Base-by-base conservation (phyloP, 768 basidiomycete species). In the Tylopilus sp. region DNA sequence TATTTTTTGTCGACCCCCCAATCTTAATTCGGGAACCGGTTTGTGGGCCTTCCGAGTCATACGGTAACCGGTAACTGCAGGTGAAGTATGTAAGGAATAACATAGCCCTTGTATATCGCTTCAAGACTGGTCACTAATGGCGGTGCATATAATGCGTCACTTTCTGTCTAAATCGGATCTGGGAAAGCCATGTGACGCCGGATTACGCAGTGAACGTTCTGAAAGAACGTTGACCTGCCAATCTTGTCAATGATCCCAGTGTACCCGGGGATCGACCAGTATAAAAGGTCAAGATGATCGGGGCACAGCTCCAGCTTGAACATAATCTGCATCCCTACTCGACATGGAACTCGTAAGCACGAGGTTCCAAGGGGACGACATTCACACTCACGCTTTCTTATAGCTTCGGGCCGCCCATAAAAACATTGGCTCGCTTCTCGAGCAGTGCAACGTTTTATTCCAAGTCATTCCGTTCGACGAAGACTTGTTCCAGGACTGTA, bases 401-500 rank as follows among this genome's bases (percentile, higher is more conserved):
- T 40, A 63, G 61, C 18, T 48, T 12, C 50, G 54, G 23, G 25
- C 42, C 33, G 28, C 52, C 12, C 61, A 52, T 10, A 22, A 33
- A 44, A 62, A 60, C 31, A 31, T 31, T n/a, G 50, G 31, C 21
- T 60, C 44, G 0, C 48, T 60, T 10, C 61, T 63, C 6, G 41
- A 52, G 18, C 53, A 57, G 23, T 63, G 57, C 23, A 47, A 53
- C 40, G 51, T 60, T 10, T 18, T 18, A n/a, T 63, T 59, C 12
- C 42, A 52, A 31, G 20, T 52, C 31, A 43, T 44, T 1, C 53
- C 59, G 0, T 49, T 62, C 4, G 59, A 64, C 28, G 47, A 54
- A 10, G 38, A 30, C 2, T 30, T 63, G 13, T 65, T 60, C 39
- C 48, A 57, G 2, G 55, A 61, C 3, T 70, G 69, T 35, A 50